phyloP scores from a whole-genome alignment of 2,329 filamentous ascomycete genomes.

The Colletotrichum sp. region DNA sequence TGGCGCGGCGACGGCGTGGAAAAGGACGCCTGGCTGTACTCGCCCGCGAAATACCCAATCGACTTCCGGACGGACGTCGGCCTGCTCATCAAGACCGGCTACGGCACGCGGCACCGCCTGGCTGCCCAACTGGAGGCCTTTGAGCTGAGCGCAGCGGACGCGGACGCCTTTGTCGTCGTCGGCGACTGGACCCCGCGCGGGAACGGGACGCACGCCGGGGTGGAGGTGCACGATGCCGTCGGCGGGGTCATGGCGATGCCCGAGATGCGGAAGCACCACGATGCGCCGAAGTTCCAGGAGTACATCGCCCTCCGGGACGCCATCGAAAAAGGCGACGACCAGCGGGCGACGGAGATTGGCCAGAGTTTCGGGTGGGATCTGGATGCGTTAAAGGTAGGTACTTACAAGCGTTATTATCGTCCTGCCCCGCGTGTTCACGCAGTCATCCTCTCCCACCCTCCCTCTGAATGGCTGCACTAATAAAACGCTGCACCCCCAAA shows the following conservation, averaged over 20 bases:
- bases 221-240: constrained; percentile 46
- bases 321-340: constrained; percentile 41
- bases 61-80: constrained; percentile 52
- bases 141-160: constrained; percentile 38
- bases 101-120: constrained; percentile 56
- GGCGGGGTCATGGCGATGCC: constrained; percentile 34
- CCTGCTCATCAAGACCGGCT: constrained; percentile 61
- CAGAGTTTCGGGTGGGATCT: constrained; percentile 51
- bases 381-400: constrained; percentile 52
- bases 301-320: constrained; percentile 44
- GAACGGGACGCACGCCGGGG: constrained; percentile 36
- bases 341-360: constrained; percentile 40
- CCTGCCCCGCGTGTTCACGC: neutral
- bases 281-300: constrained; percentile 41
- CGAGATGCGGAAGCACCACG: constrained; percentile 32
- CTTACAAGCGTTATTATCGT: neutral
- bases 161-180: constrained; percentile 50
- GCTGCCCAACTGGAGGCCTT: constrained; percentile 52
- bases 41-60: constrained; percentile 44
- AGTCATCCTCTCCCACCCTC: neutral
- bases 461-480: neutral
- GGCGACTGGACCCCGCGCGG: constrained; percentile 52
- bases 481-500: neutral
- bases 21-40: constrained; percentile 47
- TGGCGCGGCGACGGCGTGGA: constrained; percentile 31